Conservation (phyloP, 495 filamentous ascomycete species). For the Aspergillus egyptiacus region DNA sequence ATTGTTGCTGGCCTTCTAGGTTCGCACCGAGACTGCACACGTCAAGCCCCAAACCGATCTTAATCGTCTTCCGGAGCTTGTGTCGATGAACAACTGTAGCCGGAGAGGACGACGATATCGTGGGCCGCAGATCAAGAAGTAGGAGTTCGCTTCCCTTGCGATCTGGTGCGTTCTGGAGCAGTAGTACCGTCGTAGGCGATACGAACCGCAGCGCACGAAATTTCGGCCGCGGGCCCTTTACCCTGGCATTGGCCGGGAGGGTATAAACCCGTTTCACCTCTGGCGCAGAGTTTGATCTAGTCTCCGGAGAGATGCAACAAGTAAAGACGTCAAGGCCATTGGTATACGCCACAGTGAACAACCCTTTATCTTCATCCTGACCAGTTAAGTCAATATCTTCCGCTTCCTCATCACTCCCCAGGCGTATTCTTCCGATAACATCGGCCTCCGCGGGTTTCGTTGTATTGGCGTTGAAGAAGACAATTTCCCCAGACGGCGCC, state of each 20-base stretch:
- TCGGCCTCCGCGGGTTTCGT: slow-evolving; percentile 48
- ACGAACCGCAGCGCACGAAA: slow-evolving; percentile 72
- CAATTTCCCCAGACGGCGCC: slow-evolving; percentile 66
- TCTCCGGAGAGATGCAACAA: slow-evolving; percentile 31
- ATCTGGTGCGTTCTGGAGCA: slow-evolving; percentile 48
- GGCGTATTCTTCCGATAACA: slow-evolving; percentile 60
- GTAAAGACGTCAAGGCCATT: slow-evolving; percentile 66
- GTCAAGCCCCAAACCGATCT: slow-evolving; percentile 67
- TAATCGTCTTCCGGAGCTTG: slow-evolving; percentile 50
- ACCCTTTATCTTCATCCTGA: slow-evolving; percentile 39
- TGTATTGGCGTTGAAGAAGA: slow-evolving; percentile 64
- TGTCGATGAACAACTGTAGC: slow-evolving; percentile 47
- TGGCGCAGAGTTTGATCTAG: slow-evolving; percentile 40
- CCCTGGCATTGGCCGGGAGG: slow-evolving; percentile 40
- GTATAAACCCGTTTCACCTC: slow-evolving; percentile 54
- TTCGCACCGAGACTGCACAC: slow-evolving; percentile 58
- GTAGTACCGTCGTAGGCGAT: slow-evolving; percentile 45
- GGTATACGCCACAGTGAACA: slow-evolving; percentile 72
- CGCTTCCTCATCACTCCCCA: slow-evolving; percentile 59
- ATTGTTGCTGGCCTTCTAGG: slow-evolving; percentile 57
- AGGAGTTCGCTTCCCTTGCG: slow-evolving; percentile 63
- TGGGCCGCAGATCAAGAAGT: slow-evolving; percentile 47
- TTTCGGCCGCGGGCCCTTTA: slow-evolving; percentile 44
- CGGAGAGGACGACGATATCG: slow-evolving; percentile 3
- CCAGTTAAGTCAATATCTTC: slow-evolving; percentile 75